Base-by-base conservation (phyloP, 2,329 filamentous ascomycete genomes). In the Tolypocladium paradoxum region DNA sequence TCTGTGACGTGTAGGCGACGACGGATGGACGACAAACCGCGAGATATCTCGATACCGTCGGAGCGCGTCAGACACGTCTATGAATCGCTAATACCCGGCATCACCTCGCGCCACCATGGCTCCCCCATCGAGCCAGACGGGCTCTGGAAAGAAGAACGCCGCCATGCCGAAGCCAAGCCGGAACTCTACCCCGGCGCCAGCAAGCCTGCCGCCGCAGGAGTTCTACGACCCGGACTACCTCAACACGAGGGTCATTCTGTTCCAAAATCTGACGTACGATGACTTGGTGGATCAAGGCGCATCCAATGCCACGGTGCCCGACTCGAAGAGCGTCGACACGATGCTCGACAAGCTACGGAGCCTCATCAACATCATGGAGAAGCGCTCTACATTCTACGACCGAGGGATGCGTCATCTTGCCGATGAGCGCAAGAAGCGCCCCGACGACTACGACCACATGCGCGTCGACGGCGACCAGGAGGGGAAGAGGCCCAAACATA, bases 371-470 rank as follows among this genome's bases (percentile, higher is more conserved):
- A 78, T 82, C 52, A 83, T 89, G 61, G 84, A 88, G 61, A 78
- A 78, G 58, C 79, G 87, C 49, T 83, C 81, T 43, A 76, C 77
- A 24, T 79, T 82, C 57, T 90, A 85, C 67, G 87, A 91, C 62
- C 78, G 81, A 36, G 84, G 84, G 36, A 88, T 92, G 82, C 74
- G 88, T 53, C 76, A 88, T 59, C 73, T 90, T 53, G 81, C 84
- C 7, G 76, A 78, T 61, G 78, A 79, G 64, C 76, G 84, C 51
- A 88, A 88, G 66, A 79, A 83, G 43, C 73, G 78, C 58, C 71
- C 76, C 34, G 78, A 82, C 53, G 78, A 83, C 51, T 73, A 68
- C 48, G 72, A 81, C 57, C 67, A 73, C 53, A 70, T 71, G 55
- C 75, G 75, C 61, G 74, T 58, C 56, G 64, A 75, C 51, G 76